A percentile compares a stretch with the other conserved stretches of the same genome.
Conservation (phyloP, 2,329 filamentous ascomycete species). For the Aspergillus carbonarius region DNA sequence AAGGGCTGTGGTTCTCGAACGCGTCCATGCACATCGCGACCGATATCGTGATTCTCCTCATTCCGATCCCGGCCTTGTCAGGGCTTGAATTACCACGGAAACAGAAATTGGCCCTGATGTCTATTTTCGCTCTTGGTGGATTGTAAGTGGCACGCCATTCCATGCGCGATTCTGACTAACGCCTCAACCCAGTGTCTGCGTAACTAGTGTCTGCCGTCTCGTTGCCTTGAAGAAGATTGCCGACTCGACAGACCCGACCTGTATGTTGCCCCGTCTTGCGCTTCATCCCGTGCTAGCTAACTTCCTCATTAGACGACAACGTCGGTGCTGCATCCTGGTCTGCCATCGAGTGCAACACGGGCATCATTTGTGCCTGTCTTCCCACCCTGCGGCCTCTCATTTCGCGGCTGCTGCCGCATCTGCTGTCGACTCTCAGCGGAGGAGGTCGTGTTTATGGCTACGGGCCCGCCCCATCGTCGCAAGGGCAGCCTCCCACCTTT, state of each 20-base stretch:
- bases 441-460: slow-evolving; percentile 18
- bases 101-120: slow-evolving; percentile 43
- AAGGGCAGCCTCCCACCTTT: slow-evolving; percentile 20
- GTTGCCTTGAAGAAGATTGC: slow-evolving; percentile 32
- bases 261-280: slow-evolving; percentile 19
- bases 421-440: slow-evolving; percentile 28
- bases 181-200: slow-evolving; percentile 26
- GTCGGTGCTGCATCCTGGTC: slow-evolving; percentile 39
- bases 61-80: slow-evolving; percentile 46
- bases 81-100: slow-evolving; percentile 42
- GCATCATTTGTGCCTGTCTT: slow-evolving; percentile 44
- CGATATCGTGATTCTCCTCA: slow-evolving; percentile 45
- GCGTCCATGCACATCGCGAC: slow-evolving; percentile 46
- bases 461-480: slow-evolving; percentile 14
- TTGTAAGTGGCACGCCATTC: slow-evolving; percentile 26
- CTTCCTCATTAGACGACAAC: slow-evolving; percentile 29
- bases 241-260: slow-evolving; percentile 36
- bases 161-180: neutral
- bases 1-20: slow-evolving; percentile 46
- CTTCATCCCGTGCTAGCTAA: slow-evolving; percentile 7
- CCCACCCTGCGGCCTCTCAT: slow-evolving; percentile 41
- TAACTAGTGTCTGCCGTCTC: slow-evolving; percentile 37
- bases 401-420: slow-evolving; percentile 28
- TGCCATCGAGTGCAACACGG: slow-evolving; percentile 41
- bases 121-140: slow-evolving; percentile 43